Conservation (phyloP, 2,329 filamentous ascomycete species). For the Claviceps sp. region DNA sequence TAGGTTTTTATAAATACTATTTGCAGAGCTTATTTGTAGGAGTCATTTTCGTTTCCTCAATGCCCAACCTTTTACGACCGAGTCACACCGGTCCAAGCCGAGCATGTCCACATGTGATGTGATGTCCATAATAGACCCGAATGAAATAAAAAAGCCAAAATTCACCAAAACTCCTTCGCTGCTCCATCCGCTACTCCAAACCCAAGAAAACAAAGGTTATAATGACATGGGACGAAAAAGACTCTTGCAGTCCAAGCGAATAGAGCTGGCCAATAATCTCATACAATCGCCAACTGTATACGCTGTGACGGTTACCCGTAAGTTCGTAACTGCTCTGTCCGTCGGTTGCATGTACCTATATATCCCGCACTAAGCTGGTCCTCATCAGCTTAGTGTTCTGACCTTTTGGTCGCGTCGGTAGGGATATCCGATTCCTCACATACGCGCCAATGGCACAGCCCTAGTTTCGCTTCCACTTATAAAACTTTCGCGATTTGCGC, state of each 20-base stretch:
- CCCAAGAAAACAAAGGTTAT: neutral
- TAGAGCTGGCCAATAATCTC: slow-evolving; percentile 8
- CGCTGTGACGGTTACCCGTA: too few species aligned
- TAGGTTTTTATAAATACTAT: too few species aligned
- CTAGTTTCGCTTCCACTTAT: slow-evolving; percentile 6
- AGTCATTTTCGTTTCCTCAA: too few species aligned
- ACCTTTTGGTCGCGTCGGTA: too few species aligned
- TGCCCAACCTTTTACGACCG: too few species aligned
- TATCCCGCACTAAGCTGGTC: too few species aligned
- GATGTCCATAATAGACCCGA: neutral
- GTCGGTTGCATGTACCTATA: too few species aligned
- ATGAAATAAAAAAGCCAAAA: neutral
- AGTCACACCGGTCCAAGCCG: neutral
- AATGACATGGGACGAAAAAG: too few species aligned
- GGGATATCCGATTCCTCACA: too few species aligned
- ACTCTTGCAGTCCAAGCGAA: neutral
- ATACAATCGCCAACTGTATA: neutral
- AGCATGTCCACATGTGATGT: neutral
- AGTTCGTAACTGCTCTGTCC: too few species aligned
- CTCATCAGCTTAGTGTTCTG: too few species aligned
- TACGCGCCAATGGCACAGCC: neutral
- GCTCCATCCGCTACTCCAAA: neutral
- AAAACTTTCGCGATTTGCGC: slow-evolving; percentile 13
- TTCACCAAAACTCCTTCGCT: slow-evolving; percentile 12
- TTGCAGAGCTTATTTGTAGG: too few species aligned